Base-by-base conservation (phyloP, 2,329 filamentous ascomycete genomes). In the Colletotrichum sp. region DNA sequence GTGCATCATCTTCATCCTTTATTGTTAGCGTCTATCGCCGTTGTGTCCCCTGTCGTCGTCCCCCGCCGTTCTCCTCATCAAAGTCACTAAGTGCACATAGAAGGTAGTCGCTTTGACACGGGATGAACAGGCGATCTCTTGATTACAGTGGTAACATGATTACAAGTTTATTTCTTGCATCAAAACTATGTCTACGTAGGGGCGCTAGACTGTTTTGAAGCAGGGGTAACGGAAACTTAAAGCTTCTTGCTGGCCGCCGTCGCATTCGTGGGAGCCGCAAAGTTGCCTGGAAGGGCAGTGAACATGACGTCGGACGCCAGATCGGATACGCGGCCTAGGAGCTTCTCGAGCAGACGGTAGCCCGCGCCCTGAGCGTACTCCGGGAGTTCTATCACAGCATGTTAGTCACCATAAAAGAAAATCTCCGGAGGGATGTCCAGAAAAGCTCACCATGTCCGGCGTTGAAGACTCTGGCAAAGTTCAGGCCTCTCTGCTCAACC, bases 401-500 rank as follows among this genome's bases (percentile, higher is more conserved):
- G 57, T 74, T 16, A 70, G 66, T 12, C 4, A 21, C 7, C 16
- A 48, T 48, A 2, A n/a, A 48, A 48, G 9, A n/a, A 1, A 5
- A n/a, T 34, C 10, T 3, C 15, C 4, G 2, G 5, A 34, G 4
- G 7, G 3, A 7, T 59, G 26, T 18, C 9, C 4, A 21, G 15
- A 21, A 15, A 52, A 52, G 36, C 67, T 18, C 34, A 71, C 67
- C 72, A 16, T 74, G 67, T 36, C 72, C 72, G 7, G 67, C 67
- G 8, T 6, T 34, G 34, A 36, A 74, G 4, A 74, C 72, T 6
- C 48, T 55, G 6, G 72, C 72, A 16, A 74, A 74, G 6, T 63
- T 71, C 8, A 74, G 28, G 5, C 67, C 67, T 15, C 67, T 59
- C 36, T 74, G 72, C 21, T 63, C 67, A 10, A 71, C 72, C 72